Conservation (phyloP, 2,329 filamentous ascomycete species). For the Coniella vitis region DNA sequence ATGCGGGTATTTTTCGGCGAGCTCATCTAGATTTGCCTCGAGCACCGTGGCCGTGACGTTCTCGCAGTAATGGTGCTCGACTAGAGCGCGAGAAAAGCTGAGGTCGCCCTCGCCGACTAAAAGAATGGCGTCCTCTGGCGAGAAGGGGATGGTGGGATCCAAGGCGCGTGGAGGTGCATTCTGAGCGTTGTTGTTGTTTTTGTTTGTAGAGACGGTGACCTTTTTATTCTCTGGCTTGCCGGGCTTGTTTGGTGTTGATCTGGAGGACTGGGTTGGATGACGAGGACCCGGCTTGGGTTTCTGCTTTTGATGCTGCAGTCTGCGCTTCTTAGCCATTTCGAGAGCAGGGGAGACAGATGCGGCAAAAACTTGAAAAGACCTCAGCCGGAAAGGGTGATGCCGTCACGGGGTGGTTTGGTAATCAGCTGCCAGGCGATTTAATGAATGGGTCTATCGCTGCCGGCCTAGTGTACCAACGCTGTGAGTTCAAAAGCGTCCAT, state of each 20-base stretch:
- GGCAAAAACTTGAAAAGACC: not conserved
- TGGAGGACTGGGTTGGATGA: not conserved
- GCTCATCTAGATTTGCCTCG: constrained; percentile 49
- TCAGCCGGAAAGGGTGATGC: too few relatives aligned
- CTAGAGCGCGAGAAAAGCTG: constrained; percentile 64
- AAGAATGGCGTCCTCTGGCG: constrained; percentile 59
- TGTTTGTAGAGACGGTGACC: too few relatives aligned
- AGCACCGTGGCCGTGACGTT: constrained; percentile 64
- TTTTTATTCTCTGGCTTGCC: constrained; percentile 18
- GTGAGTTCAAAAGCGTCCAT: too few relatives aligned
- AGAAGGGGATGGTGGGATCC: constrained; percentile 60
- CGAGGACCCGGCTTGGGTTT: constrained; percentile 9
- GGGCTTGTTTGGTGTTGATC: not conserved
- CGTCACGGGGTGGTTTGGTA: too few relatives aligned
- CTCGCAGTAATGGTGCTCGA: constrained; percentile 57
- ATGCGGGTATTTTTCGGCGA: constrained; percentile 70
- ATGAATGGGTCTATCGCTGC: too few relatives aligned
- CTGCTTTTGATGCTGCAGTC: constrained; percentile 24
- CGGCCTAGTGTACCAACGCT: too few relatives aligned
- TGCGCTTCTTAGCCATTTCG: constrained; percentile 36
- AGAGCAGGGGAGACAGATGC: not conserved
- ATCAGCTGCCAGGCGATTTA: too few relatives aligned
- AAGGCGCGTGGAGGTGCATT: constrained; percentile 19
- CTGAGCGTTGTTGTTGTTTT: too few relatives aligned
- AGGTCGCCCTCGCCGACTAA: constrained; percentile 77